Evolutionary conservation across 441 rosid genomes (phyloP).

Genomic region (Populus hybrid): DNA sequence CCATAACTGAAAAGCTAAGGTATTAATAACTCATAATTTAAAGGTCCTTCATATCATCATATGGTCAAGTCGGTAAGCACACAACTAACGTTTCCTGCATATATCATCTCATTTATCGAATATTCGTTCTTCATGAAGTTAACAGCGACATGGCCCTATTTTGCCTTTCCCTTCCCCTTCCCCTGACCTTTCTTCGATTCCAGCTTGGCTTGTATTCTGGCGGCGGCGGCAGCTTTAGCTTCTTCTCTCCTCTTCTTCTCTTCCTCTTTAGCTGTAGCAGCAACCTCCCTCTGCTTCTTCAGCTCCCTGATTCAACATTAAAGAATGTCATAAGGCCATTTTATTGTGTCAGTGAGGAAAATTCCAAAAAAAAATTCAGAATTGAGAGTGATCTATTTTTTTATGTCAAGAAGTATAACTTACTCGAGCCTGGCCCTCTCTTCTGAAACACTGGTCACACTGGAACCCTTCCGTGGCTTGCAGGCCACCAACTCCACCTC

Average conservation of each 20-base stretch:
- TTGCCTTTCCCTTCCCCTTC: conserved; percentile 84
- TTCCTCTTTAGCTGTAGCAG: conserved; percentile 76
- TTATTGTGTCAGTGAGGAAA: not conserved
- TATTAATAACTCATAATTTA: not conserved
- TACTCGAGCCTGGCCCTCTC: conserved; percentile 96
- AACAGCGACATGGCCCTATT: conserved; percentile 22
- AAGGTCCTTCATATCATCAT: not conserved
- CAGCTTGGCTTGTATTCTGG: conserved; percentile 85
- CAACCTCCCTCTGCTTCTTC: conserved; percentile 87
- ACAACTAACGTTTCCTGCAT: not conserved
- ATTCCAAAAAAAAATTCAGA: not conserved
- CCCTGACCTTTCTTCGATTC: conserved; percentile 64
- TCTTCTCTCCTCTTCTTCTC: conserved; percentile 92
- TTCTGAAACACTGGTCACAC: conserved; percentile 64
- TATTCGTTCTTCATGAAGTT: not conserved
- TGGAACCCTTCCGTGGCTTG: conserved; percentile 78
- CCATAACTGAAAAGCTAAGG: not conserved
- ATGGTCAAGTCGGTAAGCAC: not conserved
- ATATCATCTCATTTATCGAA: not conserved
- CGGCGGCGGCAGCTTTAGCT: conserved; percentile 92
- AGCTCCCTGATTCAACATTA: conserved; percentile 52
- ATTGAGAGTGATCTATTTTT: not conserved
- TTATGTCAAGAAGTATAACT: conserved; percentile 22
- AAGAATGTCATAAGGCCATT: not conserved
- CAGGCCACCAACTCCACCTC: conserved; percentile 87